Base-by-base conservation (phyloP, 2,329 filamentous ascomycete genomes). In the Exserohilum turcica region DNA sequence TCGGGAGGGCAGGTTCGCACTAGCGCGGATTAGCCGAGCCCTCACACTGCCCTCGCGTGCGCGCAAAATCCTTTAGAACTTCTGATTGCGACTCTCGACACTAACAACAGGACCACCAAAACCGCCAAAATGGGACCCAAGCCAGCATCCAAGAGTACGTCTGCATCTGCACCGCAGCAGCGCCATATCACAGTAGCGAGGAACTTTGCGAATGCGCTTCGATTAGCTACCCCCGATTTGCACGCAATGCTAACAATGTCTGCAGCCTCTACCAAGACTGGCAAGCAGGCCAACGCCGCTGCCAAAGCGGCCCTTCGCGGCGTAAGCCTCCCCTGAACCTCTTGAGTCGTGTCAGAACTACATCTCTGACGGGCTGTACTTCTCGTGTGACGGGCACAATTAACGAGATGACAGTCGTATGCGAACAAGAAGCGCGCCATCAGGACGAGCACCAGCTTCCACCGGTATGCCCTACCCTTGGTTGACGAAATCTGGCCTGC, bases 301-400 rank as follows among this genome's bases (percentile, higher is more conserved):
- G 90, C 94, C 74, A 97, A 99, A 86, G 90, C 94, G 79, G 90
- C 92, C 76, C 88, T 97, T 74, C 91, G 91, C 83, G 93, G 92
- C 80, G 91, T 96, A 92, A 84, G 91, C 63, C 65, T 56, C 58
- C 59, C 66, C 54, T 69, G 70, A 71, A 70, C 74, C 73, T 70
- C 65, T 67, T 67, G 73, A 77, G 73, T 73, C 75, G 75, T 80
- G 75, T 78, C 78, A 80, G 75, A 78, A 77, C 69, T 73, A 65
- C 74, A 77, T 78, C 75, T 77, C 79, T 81, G 78, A 80, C 78
- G 75, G 76, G 77, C 76, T 79, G 74, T 78, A 72, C 64, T 76
- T 76, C 69, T 71, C 67, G 64, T 68, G 65, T 69, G 65, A 65
- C 57, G 66, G 65, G 60, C 65, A 67, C 64, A 67, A 69, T 72